phyloP scores from a whole-genome alignment of 2,329 filamentous ascomycete species.

The Verticillium nubilum region DNA sequence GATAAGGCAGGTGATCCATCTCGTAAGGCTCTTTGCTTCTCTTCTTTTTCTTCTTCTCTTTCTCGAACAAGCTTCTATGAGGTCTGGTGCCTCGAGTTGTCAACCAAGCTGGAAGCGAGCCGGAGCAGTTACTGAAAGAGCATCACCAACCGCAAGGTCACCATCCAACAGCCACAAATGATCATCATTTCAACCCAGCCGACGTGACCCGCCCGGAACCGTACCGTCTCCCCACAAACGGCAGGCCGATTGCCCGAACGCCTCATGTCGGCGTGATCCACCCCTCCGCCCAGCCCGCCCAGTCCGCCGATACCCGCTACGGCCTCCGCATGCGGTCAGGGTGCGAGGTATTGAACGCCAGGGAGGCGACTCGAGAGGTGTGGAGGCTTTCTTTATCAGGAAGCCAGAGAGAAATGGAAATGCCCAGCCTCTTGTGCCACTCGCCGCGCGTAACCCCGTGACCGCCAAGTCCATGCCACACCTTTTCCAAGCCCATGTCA shows the following conservation, averaged over 20 bases:
- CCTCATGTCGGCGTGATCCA: not conserved
- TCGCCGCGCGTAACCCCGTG: not conserved
- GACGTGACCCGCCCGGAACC: not conserved
- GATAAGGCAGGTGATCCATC: no score
- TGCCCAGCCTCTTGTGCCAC: not conserved
- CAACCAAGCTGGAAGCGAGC: no score
- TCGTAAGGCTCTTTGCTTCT: no score
- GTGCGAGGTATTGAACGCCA: no score
- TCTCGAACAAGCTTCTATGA: no score
- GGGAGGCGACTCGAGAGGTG: no score
- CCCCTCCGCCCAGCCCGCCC: not conserved
- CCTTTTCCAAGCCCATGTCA: not conserved
- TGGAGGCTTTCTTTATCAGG: not conserved
- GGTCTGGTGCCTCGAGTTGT: no score
- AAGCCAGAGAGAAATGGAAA: not conserved
- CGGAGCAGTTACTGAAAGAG: no score
- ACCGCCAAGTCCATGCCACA: not conserved
- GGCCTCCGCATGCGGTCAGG: not conserved
- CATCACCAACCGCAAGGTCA: no score
- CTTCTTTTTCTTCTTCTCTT: no score
- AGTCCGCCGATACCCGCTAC: not conserved
- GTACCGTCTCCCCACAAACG: not conserved
- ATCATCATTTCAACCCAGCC: not conserved
- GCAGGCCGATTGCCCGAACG: not conserved
- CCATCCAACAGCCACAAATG: no score